Evolutionary conservation across 345 rosid species (phyloP), one percentile per base, ranked within the genome.

Genomic region (Sisymbrium irio): DNA sequence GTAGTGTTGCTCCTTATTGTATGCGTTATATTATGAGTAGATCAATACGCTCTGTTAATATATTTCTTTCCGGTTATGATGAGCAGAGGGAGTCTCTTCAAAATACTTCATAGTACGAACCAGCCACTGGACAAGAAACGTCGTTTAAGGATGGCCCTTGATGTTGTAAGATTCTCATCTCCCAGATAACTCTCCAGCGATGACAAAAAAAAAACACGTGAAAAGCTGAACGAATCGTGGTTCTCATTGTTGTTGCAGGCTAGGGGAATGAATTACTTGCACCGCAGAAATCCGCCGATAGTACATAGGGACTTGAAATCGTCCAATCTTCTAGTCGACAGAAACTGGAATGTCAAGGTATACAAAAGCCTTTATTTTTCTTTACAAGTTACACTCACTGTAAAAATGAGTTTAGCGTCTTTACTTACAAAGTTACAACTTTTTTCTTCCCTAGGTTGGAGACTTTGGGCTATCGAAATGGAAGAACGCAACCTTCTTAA

Each of bases 341-440:
- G 71, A 74, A 91, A 89, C 85, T 89, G 97, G 98, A 86, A 82
- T 9, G 97, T 94, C 35, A 91, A 94, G 91, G 97, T 94, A 83
- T 45, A 46, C 8, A 25, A 27, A 33, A 17, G 17, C 10, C 39
- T 67, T 59, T 6, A 41, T 3, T 22, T 40, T 50, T 15, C 46
- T 42, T 25, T 10, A 28, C 14, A 9, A 15, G 8, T 35, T 4
- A 2, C 56, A 44, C n/a, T 55, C 25, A 4, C 10, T 20, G 35
- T 62, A 11, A 33, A 6, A 58, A 55, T 20, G 42, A 59, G 9
- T 51, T 14, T 1, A 2, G 7, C 10, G 4, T 27, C 39, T 65
- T 35, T 15, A 45, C 18, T 59, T n/a, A 9, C 65, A 25, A 35
- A 18, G 22, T 18, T 54, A 37, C 53, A 27, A 19, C 4, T 40